Base-by-base conservation (phyloP, 345 rosid species). In the Conringia planisiliqua region DNA sequence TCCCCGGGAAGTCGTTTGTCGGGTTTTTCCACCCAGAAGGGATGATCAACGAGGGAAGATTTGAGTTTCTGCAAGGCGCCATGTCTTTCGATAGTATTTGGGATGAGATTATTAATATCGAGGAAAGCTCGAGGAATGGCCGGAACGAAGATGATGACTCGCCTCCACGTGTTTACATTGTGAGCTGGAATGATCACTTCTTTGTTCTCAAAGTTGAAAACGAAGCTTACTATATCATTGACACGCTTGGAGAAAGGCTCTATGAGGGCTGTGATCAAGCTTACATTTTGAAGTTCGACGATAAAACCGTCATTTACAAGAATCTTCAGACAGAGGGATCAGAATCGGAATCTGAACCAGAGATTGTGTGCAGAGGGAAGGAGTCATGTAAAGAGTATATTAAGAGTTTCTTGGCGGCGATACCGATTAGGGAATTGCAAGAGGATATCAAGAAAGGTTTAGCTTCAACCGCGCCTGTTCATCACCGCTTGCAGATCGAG, bases 131-230 rank as follows among this genome's bases (percentile, higher is more conserved):
- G 0, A 17, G 6, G 7, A 64, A 65, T 48, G 40, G 38, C 24
- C 78, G 73, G 7, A 62, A 43, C 30, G 50, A 27, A 50, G 83
- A 77, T 8, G 51, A 63, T 17, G 76, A 36, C 39, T 32, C 38
- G 9, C 12, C 71, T 8, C 81, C 78, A 4, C 36, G n/a, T 7
- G 81, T 88, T 42, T 88, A 85, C 77, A 82, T 86, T 61, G 78
- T 88, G 26, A 86, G 93, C 47, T 88, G 93, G 93, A 88, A 88
- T 58, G 93, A 88, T 54, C 93, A 88, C 75, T 88, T 88, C 62
- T 88, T 88, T 47, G 72, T 86, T 24, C 84, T 88, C 18, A 86
- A 85, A 73, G 86, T 88, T 40, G 88, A 85, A 38, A 78, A 58
- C 10, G 88, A 86, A 59, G 90, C 93, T 38, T 86, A 86, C 81